phyloP scores from a whole-genome alignment of 768 basidiomycete species.

The Termitomyces sp. region DNA sequence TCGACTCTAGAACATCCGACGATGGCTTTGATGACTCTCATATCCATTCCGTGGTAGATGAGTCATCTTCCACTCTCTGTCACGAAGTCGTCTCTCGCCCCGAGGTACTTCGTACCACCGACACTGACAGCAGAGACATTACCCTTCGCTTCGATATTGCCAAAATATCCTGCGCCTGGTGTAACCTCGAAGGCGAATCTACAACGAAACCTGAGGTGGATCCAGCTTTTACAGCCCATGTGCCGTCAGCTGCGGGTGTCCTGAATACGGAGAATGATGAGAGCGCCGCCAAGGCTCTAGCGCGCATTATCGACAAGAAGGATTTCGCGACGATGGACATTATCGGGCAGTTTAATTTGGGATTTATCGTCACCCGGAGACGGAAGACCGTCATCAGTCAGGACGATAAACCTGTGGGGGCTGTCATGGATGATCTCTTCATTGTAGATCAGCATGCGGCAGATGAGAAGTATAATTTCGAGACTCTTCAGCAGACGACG shows the following conservation, averaged over 20 bases:
- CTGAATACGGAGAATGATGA: slow-evolving; percentile 43
- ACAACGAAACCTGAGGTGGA: not conserved
- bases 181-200: slow-evolving; percentile 2
- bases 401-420: slow-evolving; percentile 4
- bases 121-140: slow-evolving; percentile 15
- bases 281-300: slow-evolving; percentile 58
- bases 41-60: slow-evolving; percentile 12
- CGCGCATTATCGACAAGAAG: slow-evolving; percentile 78
- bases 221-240: slow-evolving; percentile 1
- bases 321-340: slow-evolving; percentile 85
- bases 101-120: slow-evolving; percentile 35
- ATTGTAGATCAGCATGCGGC: slow-evolving; percentile 97
- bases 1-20: slow-evolving; percentile 14
- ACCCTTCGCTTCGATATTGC: slow-evolving; percentile 30
- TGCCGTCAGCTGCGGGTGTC: slow-evolving; percentile 33
- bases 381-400: slow-evolving; percentile 21
- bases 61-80: slow-evolving; percentile 9
- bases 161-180: slow-evolving; percentile 22
- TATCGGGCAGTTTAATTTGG: slow-evolving; percentile 92
- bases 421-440: slow-evolving; percentile 78
- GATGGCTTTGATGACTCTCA: slow-evolving; percentile 19
- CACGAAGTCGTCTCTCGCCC: slow-evolving; percentile 22
- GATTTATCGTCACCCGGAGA: slow-evolving; percentile 85
- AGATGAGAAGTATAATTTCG: slow-evolving; percentile 99
- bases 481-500: slow-evolving; percentile 87